These are phyloP conservation scores for Echium plantagineum DNA, from an alignment of 257 asterid species.

Conservation along the genomic window DNA sequence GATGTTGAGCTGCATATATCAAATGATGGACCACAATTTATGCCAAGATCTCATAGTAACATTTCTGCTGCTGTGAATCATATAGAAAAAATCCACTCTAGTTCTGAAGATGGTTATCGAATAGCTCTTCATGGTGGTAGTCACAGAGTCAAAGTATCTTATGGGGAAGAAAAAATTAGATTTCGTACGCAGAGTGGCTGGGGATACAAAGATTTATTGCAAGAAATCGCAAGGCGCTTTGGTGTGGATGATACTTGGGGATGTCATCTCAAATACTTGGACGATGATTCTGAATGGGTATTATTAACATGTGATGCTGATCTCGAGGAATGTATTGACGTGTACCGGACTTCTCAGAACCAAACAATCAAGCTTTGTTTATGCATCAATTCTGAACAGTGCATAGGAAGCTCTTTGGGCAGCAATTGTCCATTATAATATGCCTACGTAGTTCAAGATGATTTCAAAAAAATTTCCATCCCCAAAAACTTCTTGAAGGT, in stretches of 20 bases:
- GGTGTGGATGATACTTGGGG: slow-evolving; percentile 36
- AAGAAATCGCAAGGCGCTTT: slow-evolving; percentile 49
- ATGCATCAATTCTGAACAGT: slow-evolving; percentile 26
- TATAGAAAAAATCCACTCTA: slow-evolving; percentile 11
- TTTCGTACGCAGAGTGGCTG: slow-evolving; percentile 53
- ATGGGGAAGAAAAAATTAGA: slow-evolving; percentile 69
- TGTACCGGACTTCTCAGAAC: slow-evolving; percentile 31
- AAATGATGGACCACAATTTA: slow-evolving; percentile 28
- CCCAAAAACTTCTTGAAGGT: not conserved
- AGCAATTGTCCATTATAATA: slow-evolving; percentile 21
- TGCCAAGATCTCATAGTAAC: slow-evolving; percentile 48
- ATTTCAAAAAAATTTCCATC: not conserved
- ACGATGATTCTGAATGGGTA: slow-evolving; percentile 90
- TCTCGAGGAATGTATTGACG: slow-evolving; percentile 70
- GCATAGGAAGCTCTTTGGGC: slow-evolving; percentile 33
- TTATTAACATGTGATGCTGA: slow-evolving; percentile 79
- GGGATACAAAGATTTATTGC: slow-evolving; percentile 51
- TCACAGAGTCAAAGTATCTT: slow-evolving; percentile 56
- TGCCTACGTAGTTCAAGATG: not conserved
- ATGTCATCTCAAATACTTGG: slow-evolving; percentile 67
- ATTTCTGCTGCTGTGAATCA: slow-evolving; percentile 25
- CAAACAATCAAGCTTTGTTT: slow-evolving; percentile 56
- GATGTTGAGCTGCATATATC: slow-evolving; percentile 43
- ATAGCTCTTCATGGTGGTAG: slow-evolving; percentile 22
- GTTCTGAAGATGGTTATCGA: slow-evolving; percentile 7